Conservation (phyloP, 2,329 filamentous ascomycete genomes). For the Botryotinia calthae region DNA sequence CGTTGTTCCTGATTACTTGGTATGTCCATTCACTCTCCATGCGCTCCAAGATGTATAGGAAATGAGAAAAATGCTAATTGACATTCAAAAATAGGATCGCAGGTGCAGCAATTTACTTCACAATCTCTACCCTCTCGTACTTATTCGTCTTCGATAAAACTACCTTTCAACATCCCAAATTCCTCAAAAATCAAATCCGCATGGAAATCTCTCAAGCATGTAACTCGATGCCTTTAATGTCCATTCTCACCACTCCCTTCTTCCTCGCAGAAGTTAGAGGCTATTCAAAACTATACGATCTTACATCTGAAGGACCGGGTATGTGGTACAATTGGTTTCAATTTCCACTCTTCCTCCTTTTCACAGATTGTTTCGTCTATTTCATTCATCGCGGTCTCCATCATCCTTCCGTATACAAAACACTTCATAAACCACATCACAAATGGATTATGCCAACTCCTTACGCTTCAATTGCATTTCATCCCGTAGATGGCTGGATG, state of each 20-base stretch:
- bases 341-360: constrained; percentile 83
- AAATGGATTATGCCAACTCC: constrained; percentile 99
- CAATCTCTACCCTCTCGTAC: constrained; percentile 81
- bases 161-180: constrained; percentile 86
- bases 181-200: constrained; percentile 87
- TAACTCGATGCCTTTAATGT: constrained; percentile 75
- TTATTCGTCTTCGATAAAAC: constrained; percentile 87
- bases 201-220: constrained; percentile 83
- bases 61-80: not conserved
- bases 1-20: constrained; percentile 85
- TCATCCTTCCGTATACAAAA: constrained; percentile 78
- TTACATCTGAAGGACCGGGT: constrained; percentile 70
- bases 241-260: constrained; percentile 74
- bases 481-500: constrained; percentile 85
- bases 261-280: constrained; percentile 83
- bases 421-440: constrained; percentile 94
- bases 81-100: constrained; percentile 63
- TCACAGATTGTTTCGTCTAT: constrained; percentile 90
- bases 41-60: too few species aligned
- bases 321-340: constrained; percentile 76
- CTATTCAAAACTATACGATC: constrained; percentile 83
- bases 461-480: constrained; percentile 89
- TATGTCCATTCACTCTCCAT: constrained; percentile 44
- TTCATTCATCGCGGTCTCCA: constrained; percentile 87
- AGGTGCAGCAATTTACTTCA: constrained; percentile 78